Conservation (phyloP, 2,329 filamentous ascomycete species). For the Penicillium sp. region DNA sequence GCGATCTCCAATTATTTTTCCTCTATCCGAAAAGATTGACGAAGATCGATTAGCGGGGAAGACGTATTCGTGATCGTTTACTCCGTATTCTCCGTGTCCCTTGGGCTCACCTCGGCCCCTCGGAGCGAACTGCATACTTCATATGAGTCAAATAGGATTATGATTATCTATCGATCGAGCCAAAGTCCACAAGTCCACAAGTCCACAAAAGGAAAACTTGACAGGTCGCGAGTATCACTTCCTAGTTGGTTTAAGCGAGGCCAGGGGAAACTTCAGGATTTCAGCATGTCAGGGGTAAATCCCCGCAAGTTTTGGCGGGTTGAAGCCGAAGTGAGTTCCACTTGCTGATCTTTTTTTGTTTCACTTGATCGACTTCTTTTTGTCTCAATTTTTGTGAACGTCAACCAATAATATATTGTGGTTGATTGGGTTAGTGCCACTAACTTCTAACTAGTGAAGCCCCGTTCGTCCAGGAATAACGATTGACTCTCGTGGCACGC, state of each 20-base stretch:
- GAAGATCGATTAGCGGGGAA: background rate
- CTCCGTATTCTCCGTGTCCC: background rate
- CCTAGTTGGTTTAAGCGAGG: constrained; percentile 23
- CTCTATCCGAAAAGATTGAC: background rate
- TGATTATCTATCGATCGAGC: no score
- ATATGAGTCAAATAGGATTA: constrained; percentile 8
- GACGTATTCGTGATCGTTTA: constrained; percentile 12
- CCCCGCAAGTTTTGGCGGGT: constrained; percentile 4
- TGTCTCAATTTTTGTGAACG: background rate
- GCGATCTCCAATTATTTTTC: background rate
- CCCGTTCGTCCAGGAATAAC: background rate
- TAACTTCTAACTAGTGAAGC: background rate
- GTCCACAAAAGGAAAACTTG: constrained; percentile 8
- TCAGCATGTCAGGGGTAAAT: constrained; percentile 14
- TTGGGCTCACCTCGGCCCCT: constrained; percentile 2
- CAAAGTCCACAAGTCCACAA: background rate
- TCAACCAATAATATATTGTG: background rate
- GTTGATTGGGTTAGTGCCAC: background rate
- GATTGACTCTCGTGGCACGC: background rate
- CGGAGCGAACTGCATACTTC: constrained; percentile 1
- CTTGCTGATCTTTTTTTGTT: background rate
- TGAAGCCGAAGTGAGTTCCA: background rate
- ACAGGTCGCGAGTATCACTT: constrained; percentile 19
- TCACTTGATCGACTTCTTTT: background rate
- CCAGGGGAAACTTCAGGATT: background rate